Conservation (phyloP, 202 grass and related monocot species). For the Digitaria exilis region DNA sequence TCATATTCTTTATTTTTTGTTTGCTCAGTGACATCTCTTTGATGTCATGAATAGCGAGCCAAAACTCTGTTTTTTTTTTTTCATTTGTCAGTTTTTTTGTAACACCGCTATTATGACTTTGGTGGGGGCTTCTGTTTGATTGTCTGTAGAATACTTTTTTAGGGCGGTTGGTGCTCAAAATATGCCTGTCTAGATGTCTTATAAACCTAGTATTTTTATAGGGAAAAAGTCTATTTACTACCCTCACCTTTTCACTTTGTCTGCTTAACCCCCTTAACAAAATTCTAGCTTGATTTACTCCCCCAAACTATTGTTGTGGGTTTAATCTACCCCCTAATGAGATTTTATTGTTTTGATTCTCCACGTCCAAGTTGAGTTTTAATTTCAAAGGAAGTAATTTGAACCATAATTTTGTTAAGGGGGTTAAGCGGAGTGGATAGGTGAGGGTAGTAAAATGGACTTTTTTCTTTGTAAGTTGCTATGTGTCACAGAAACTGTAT, state of each 20-base stretch:
- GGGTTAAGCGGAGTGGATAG: no score
- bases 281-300: no score
- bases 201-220: neutral
- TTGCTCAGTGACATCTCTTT: neutral
- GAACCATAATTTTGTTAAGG: no score
- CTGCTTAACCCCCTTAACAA: no score
- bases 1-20: neutral
- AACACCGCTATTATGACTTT: neutral
- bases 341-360: neutral
- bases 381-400: no score
- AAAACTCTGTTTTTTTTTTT: neutral
- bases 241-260: no score
- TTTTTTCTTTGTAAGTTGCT: no score
- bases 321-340: no score
- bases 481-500: constrained; percentile 14
- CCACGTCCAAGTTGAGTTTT: neutral
- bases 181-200: neutral
- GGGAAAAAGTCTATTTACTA: no score
- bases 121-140: neutral
- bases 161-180: neutral
- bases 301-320: no score
- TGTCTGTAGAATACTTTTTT: neutral
- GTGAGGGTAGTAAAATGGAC: no score
- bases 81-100: neutral
- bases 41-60: neutral